Percentiles rank a stretch among this genome's conserved stretches.
These are phyloP conservation scores for Citrus hindsii DNA, from an alignment of 345 rosid genomes.

Conservation along the genomic window DNA sequence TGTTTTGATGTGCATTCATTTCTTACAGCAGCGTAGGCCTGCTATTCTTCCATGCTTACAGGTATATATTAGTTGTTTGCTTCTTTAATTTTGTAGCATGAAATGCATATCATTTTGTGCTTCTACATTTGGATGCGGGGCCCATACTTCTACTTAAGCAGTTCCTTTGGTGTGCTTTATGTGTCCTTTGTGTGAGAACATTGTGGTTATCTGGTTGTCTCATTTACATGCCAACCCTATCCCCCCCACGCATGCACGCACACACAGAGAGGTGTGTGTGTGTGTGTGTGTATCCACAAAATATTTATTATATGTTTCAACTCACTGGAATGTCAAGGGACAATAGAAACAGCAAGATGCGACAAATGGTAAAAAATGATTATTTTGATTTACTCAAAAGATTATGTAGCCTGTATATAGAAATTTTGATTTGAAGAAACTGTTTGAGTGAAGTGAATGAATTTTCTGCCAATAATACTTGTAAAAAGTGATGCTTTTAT, in stretches of 20 bases:
- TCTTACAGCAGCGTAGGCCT: constrained; percentile 84
- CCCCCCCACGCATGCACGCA: no score
- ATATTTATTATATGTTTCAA: background rate
- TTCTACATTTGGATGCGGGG: background rate
- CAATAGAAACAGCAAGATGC: background rate
- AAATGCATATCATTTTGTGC: background rate
- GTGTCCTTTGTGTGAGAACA: background rate
- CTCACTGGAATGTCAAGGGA: background rate
- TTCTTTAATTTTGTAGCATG: background rate
- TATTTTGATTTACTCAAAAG: background rate
- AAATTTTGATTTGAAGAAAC: background rate
- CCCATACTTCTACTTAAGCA: background rate
- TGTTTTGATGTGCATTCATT: constrained; percentile 96
- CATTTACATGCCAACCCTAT: background rate
- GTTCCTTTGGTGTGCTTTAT: background rate
- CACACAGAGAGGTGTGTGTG: no score
- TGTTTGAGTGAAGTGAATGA: background rate
- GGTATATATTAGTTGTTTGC: constrained; percentile 34
- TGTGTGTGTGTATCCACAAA: background rate
- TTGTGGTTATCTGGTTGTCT: background rate
- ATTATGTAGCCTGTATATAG: background rate
- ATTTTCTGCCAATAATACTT: background rate
- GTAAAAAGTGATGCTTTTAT: background rate
- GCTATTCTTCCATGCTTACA: constrained; percentile 97
- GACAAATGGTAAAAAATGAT: background rate